A percentile compares a stretch with the other conserved stretches of the same genome.
These are phyloP conservation scores for Coprinopsis strossmayeri DNA, from an alignment of 768 basidiomycete genomes.

Conservation along the genomic window DNA sequence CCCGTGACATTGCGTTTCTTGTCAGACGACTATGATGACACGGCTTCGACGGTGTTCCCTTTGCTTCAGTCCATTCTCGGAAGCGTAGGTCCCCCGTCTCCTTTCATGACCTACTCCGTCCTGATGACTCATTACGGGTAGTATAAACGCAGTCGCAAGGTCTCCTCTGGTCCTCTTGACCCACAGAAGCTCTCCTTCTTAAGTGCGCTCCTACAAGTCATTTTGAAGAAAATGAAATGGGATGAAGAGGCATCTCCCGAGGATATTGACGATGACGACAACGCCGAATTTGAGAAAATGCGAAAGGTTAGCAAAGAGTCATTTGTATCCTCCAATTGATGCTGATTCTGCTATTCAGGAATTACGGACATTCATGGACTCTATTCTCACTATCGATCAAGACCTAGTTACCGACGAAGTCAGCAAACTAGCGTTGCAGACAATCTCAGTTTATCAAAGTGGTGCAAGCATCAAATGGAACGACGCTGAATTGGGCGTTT, in stretches of 20 bases:
- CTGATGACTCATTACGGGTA: conserved; percentile 20
- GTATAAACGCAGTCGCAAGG: conserved; percentile 75
- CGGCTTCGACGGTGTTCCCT: conserved; percentile 78
- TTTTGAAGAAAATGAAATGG: conserved; percentile 89
- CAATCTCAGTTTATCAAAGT: conserved; percentile 63
- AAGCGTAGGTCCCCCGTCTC: conserved; percentile 44
- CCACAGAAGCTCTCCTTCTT: conserved; percentile 72
- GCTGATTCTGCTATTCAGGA: conserved; percentile 44
- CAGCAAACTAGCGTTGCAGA: conserved; percentile 63
- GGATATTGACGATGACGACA: conserved; percentile 86
- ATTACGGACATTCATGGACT: conserved; percentile 80
- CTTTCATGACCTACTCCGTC: not conserved
- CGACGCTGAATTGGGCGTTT: conserved; percentile 89
- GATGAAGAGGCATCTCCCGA: conserved; percentile 70
- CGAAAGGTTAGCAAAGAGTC: conserved; percentile 54
- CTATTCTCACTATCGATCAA: conserved; percentile 79
- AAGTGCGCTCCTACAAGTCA: conserved; percentile 65
- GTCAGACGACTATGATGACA: conserved; percentile 87
- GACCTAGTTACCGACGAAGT: conserved; percentile 78
- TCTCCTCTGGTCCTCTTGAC: conserved; percentile 55
- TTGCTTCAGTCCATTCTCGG: conserved; percentile 69
- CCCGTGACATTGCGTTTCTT: conserved; percentile 85
- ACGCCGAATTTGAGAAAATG: conserved; percentile 74
- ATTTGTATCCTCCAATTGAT: not conserved
- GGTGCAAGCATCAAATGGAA: conserved; percentile 76